Conservation (phyloP, 2,329 filamentous ascomycete genomes). For the Ceratocystis albifundus region DNA sequence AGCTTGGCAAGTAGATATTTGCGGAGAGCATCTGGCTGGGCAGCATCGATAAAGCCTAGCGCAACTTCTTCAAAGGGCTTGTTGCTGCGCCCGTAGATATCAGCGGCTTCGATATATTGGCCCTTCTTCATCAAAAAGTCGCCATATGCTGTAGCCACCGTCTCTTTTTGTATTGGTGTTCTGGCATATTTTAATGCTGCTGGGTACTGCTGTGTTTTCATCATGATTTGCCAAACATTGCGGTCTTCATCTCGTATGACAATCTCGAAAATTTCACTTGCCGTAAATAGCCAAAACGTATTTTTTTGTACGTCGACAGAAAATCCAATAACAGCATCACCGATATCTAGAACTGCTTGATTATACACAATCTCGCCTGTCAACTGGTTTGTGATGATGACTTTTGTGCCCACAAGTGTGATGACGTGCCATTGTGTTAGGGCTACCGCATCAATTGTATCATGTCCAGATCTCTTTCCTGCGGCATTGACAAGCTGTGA, state of each 20-base stretch:
- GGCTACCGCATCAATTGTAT: constrained; percentile 66
- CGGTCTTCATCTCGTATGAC: constrained; percentile 81
- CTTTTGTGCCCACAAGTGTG: constrained; percentile 65
- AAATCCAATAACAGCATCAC: constrained; percentile 69
- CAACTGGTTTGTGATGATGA: constrained; percentile 77
- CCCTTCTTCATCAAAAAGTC: constrained; percentile 76
- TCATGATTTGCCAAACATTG: constrained; percentile 90
- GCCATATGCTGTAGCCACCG: constrained; percentile 80
- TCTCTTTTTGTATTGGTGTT: constrained; percentile 71
- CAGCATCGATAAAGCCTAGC: constrained; percentile 76
- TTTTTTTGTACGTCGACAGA: constrained; percentile 87
- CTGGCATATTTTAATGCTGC: constrained; percentile 75
- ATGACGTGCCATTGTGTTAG: constrained; percentile 92
- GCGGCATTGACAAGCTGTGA: constrained; percentile 61
- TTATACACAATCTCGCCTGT: constrained; percentile 80
- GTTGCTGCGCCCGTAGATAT: constrained; percentile 85
- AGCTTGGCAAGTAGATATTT: constrained; percentile 84
- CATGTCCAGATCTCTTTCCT: constrained; percentile 52
- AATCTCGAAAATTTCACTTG: constrained; percentile 84
- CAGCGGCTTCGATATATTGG: constrained; percentile 73
- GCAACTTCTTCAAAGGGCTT: constrained; percentile 96
- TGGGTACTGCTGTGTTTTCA: constrained; percentile 78
- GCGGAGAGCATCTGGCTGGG: constrained; percentile 78
- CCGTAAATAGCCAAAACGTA: constrained; percentile 93
- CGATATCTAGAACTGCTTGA: constrained; percentile 69